These are phyloP conservation scores for Puya raimondii DNA, from an alignment of 176 grass and related monocot genomes.

Conservation along the genomic window DNA sequence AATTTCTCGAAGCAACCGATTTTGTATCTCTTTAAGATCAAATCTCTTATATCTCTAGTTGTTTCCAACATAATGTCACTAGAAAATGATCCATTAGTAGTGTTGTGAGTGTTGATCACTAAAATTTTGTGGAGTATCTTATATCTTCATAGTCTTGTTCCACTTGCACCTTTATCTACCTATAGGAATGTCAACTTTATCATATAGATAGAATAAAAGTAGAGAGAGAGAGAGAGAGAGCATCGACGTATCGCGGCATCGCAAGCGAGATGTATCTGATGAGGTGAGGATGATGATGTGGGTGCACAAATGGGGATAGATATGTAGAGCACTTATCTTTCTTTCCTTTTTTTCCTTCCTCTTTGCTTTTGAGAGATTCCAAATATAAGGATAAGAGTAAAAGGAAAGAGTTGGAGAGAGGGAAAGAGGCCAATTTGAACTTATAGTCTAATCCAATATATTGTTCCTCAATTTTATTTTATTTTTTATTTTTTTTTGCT, in stretches of 20 bases:
- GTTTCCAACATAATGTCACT: too few species aligned
- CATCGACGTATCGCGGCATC: conserved; percentile 31
- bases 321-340: conserved; percentile 4
- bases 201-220: not conserved
- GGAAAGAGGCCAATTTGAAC: not conserved
- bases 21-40: too few species aligned
- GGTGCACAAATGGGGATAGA: not conserved
- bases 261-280: conserved; percentile 3
- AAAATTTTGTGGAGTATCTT: too few species aligned
- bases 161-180: not conserved
- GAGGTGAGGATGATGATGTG: conserved; percentile 8
- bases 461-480: too few species aligned
- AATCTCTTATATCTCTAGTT: too few species aligned
- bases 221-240: not conserved
- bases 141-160: not conserved
- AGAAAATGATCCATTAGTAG: too few species aligned
- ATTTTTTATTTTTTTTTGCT: too few species aligned
- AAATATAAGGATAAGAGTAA: not conserved
- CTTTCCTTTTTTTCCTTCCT: not conserved
- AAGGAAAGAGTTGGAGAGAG: not conserved
- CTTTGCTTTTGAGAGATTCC: conserved; percentile 6
- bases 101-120: too few species aligned
- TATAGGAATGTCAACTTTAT: not conserved
- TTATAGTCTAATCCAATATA: not conserved
- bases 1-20: too few species aligned